phyloP scores from a whole-genome alignment of 345 rosid species.

The Aethionema arabicum region DNA sequence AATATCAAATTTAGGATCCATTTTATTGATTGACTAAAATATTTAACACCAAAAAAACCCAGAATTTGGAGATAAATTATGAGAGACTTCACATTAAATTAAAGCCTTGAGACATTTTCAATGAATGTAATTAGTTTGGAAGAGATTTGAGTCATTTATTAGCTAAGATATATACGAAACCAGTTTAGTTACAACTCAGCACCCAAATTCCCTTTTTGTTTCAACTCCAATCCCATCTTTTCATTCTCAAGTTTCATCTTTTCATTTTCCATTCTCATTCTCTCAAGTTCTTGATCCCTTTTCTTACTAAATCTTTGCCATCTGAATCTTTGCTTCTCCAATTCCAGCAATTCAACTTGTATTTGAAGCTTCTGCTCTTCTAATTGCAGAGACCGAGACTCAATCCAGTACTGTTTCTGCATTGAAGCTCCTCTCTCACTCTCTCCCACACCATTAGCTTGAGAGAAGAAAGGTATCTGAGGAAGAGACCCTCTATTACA shows the following conservation, averaged over 20 bases:
- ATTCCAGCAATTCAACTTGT: slow-evolving; percentile 68
- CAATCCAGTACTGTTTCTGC: slow-evolving; percentile 71
- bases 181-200: not conserved
- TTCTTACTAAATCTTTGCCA: slow-evolving; percentile 84
- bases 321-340: slow-evolving; percentile 79
- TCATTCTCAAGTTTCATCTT: slow-evolving; percentile 91
- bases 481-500: slow-evolving; percentile 32
- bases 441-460: slow-evolving; percentile 53
- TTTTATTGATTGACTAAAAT: too few relatives aligned
- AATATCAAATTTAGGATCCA: too few relatives aligned
- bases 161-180: not conserved
- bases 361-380: slow-evolving; percentile 85
- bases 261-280: slow-evolving; percentile 77
- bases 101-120: too few relatives aligned
- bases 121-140: too few relatives aligned
- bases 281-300: slow-evolving; percentile 74
- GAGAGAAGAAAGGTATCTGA: slow-evolving; percentile 41
- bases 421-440: slow-evolving; percentile 44
- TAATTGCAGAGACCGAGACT: slow-evolving; percentile 62
- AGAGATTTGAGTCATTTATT: too few relatives aligned
- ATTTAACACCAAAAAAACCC: too few relatives aligned
- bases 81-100: too few relatives aligned
- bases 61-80: too few relatives aligned
- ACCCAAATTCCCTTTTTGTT: slow-evolving; percentile 45
- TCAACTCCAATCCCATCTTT: slow-evolving; percentile 65